phyloP scores from a whole-genome alignment of 2,329 filamentous ascomycete genomes.

The Nemania sp. region DNA sequence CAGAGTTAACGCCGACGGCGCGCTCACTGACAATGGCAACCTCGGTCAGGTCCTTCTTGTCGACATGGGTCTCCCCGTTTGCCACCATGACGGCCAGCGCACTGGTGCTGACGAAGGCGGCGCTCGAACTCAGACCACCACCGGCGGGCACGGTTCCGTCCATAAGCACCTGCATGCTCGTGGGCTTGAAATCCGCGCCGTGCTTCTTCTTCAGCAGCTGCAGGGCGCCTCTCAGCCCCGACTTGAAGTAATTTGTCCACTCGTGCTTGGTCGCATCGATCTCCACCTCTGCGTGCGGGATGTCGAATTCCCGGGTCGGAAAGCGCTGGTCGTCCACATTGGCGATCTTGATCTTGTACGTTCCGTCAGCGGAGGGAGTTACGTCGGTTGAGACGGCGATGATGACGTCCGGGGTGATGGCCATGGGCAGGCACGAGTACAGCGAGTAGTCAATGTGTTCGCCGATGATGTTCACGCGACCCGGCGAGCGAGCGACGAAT shows the following conservation, averaged over 20 bases:
- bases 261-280: slow-evolving; percentile 87
- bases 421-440: slow-evolving; percentile 94
- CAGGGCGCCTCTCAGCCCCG: slow-evolving; percentile 80
- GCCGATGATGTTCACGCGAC: slow-evolving; percentile 96
- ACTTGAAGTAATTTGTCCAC: slow-evolving; percentile 99
- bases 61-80: slow-evolving; percentile 75
- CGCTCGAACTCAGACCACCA: slow-evolving; percentile 89
- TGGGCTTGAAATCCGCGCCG: slow-evolving; percentile 63
- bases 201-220: slow-evolving; percentile 72
- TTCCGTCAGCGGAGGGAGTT: slow-evolving; percentile 50
- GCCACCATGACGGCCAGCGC: slow-evolving; percentile 86
- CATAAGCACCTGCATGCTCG: slow-evolving; percentile 84
- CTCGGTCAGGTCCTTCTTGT: slow-evolving; percentile 91
- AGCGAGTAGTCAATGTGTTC: slow-evolving; percentile 99
- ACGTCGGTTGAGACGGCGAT: slow-evolving; percentile 70
- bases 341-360: slow-evolving; percentile 72
- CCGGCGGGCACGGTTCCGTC: slow-evolving; percentile 92
- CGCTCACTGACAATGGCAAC: slow-evolving; percentile 93
- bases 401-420: slow-evolving; percentile 87
- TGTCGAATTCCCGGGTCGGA: slow-evolving; percentile 71
- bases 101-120: slow-evolving; percentile 88
- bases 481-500: slow-evolving; percentile 88
- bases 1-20: slow-evolving; percentile 92
- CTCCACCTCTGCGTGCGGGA: slow-evolving; percentile 67
- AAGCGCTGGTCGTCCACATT: slow-evolving; percentile 81